phyloP scores from a whole-genome alignment of 331 rosid genomes.

The Spiraea crenata region DNA sequence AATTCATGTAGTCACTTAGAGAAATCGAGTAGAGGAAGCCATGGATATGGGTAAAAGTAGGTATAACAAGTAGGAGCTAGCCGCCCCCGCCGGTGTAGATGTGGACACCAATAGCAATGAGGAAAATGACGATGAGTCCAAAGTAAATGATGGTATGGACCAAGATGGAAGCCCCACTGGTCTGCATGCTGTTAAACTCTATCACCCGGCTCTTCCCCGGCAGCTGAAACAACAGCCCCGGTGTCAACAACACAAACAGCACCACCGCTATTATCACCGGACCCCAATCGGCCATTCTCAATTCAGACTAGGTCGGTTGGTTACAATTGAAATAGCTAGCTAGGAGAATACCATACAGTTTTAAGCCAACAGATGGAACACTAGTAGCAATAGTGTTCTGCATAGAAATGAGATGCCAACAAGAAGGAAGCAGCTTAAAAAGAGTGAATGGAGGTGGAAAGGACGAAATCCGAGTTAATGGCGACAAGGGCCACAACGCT shows the following conservation, averaged over 20 bases:
- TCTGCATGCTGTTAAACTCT: conserved; percentile 38
- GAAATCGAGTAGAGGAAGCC: too few species aligned
- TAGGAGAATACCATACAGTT: not conserved
- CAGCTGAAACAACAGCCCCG: conserved; percentile 44
- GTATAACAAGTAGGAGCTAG: not conserved
- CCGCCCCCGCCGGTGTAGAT: conserved; percentile 18
- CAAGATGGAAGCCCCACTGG: conserved; percentile 40
- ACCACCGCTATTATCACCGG: conserved; percentile 38
- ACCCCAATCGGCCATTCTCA: conserved; percentile 45
- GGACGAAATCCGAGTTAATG: not conserved
- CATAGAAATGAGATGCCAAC: not conserved
- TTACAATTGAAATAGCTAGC: not conserved
- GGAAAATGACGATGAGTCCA: conserved; percentile 36
- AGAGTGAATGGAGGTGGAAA: not conserved
- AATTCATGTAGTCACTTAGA: not conserved
- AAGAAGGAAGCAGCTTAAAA: conserved; percentile 9
- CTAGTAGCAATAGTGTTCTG: not conserved
- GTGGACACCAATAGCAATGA: conserved; percentile 48
- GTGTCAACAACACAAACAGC: conserved; percentile 40
- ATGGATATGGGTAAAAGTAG: too few species aligned
- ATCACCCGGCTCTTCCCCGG: conserved; percentile 43
- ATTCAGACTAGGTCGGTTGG: too few species aligned
- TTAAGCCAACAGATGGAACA: not conserved
- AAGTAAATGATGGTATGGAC: conserved; percentile 45
- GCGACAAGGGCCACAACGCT: not conserved